Conservation (phyloP, 192 early-diverging fungal genomes). For the Obelidium mucronatum region DNA sequence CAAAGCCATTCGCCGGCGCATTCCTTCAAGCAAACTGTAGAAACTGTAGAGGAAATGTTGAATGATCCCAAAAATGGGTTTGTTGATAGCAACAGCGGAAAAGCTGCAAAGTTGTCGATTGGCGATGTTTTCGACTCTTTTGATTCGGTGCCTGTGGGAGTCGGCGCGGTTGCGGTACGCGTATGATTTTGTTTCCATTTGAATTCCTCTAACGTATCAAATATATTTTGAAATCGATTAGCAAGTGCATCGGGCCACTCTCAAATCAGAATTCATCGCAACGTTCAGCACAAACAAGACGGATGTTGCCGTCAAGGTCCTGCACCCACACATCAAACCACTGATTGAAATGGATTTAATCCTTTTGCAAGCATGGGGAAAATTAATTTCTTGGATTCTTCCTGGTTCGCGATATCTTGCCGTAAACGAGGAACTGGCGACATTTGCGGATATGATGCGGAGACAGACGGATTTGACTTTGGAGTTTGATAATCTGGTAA, state of each 20-base stretch:
- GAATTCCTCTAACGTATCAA: too few species aligned
- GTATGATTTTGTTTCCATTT: too few species aligned
- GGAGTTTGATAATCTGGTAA: slow-evolving; percentile 80
- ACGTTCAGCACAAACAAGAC: too few species aligned
- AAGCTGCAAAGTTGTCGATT: slow-evolving; percentile 32
- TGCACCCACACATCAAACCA: slow-evolving; percentile 81
- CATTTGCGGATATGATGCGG: slow-evolving; percentile 92
- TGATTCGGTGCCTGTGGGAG: slow-evolving; percentile 78
- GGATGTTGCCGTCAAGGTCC: slow-evolving; percentile 81
- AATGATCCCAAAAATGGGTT: slow-evolving; percentile 6
- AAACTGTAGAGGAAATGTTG: slow-evolving; percentile 58
- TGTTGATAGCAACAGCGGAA: not conserved
- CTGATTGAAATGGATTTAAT: slow-evolving; percentile 78
- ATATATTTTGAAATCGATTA: too few species aligned
- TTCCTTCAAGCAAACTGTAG: slow-evolving; percentile 67
- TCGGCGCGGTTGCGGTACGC: slow-evolving; percentile 94
- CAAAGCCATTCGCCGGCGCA: slow-evolving; percentile 84
- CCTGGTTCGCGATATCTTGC: slow-evolving; percentile 85
- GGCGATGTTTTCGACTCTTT: slow-evolving; percentile 80
- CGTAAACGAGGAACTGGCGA: slow-evolving; percentile 83
- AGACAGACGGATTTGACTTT: slow-evolving; percentile 84
- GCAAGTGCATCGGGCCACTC: slow-evolving; percentile 71
- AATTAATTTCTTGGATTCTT: slow-evolving; percentile 61
- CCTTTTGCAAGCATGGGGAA: slow-evolving; percentile 77
- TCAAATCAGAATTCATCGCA: slow-evolving; percentile 1